A percentile compares a stretch with the other conserved stretches of the same genome.
Conservation (phyloP, 306 rosid species). For the Mucuna pruriens region DNA sequence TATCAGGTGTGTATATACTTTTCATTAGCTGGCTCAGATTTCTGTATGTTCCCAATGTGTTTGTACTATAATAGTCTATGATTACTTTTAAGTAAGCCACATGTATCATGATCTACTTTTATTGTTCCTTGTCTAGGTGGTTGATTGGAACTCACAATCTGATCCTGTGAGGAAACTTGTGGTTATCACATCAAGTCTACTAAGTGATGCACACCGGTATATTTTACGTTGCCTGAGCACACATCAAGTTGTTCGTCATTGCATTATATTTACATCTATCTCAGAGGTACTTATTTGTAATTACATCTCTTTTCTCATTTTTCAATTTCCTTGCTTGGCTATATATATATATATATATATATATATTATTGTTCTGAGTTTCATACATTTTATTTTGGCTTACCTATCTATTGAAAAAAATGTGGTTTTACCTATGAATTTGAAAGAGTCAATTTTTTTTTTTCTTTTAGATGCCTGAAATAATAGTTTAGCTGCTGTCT, state of each 20-base stretch:
- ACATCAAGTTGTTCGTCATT: constrained; percentile 68
- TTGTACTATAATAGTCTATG: background rate
- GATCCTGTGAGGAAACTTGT: constrained; percentile 64
- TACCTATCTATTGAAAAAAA: background rate
- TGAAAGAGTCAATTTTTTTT: background rate
- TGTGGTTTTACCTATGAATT: background rate
- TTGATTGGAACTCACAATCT: constrained; percentile 67
- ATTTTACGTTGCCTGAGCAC: constrained; percentile 83
- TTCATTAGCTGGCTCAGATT: background rate
- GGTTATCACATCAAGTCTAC: constrained; percentile 72
- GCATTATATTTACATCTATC: constrained; percentile 78
- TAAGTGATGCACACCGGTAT: constrained; percentile 92
- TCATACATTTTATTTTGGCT: constrained; percentile 6
- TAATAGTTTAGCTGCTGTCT: background rate
- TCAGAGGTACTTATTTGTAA: constrained; percentile 74
- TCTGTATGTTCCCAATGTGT: background rate
- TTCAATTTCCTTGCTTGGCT: constrained; percentile 8
- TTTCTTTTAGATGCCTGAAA: background rate
- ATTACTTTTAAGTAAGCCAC: background rate
- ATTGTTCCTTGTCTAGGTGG: constrained; percentile 58
- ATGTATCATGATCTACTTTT: constrained; percentile 18
- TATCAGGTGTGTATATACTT: background rate
- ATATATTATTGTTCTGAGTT: background rate
- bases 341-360: background rate
- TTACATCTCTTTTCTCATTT: constrained; percentile 20